phyloP scores from a whole-genome alignment of 2,329 filamentous ascomycete species.

The Phoma sp. region DNA sequence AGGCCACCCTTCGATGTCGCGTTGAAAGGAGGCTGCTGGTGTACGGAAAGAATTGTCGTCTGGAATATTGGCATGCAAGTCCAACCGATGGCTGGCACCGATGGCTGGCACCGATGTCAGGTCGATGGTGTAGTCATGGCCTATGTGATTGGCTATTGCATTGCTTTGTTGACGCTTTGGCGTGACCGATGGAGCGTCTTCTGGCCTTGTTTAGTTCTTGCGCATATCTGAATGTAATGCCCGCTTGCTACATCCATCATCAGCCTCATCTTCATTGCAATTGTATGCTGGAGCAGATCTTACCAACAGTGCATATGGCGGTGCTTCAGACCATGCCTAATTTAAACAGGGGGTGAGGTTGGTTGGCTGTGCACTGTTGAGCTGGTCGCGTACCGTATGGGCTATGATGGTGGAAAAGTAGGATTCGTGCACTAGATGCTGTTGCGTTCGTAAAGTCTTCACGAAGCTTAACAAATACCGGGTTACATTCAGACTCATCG shows the following conservation, averaged over 20 bases:
- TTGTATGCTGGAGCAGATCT: neutral
- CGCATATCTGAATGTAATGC: neutral
- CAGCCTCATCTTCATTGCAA: neutral
- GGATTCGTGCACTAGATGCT: too few relatives aligned
- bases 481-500: too few relatives aligned
- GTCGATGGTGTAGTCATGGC: neutral
- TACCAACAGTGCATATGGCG: neutral
- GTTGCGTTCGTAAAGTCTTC: too few relatives aligned
- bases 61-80: neutral
- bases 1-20: slow-evolving; percentile 22
- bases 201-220: neutral
- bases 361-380: too few relatives aligned
- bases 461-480: too few relatives aligned
- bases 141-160: neutral
- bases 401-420: too few relatives aligned
- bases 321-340: too few relatives aligned
- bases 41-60: neutral
- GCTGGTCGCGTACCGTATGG: too few relatives aligned
- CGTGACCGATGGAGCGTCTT: neutral
- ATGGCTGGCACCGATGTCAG: neutral
- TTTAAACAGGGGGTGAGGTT: too few relatives aligned
- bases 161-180: neutral
- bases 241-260: neutral
- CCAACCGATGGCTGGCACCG: neutral
- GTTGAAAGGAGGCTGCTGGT: slow-evolving; percentile 8